Percentiles rank a stretch among this genome's conserved stretches.
Conservation (phyloP, 2,329 filamentous ascomycete species). For the Juglanconis juglandina region DNA sequence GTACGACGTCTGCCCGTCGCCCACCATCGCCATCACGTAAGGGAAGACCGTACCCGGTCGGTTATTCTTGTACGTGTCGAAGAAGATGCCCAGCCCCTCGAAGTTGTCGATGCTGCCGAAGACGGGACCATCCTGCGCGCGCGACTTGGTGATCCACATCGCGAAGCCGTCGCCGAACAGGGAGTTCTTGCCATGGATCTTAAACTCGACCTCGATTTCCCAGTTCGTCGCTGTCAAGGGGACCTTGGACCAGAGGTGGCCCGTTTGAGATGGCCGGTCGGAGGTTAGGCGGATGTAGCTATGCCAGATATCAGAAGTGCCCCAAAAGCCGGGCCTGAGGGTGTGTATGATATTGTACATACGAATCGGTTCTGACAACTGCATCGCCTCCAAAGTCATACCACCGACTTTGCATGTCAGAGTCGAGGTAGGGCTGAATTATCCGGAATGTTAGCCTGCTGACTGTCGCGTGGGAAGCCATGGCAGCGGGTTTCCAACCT, state of each 20-base stretch:
- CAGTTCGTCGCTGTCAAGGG: conserved; percentile 97
- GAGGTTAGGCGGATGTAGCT: conserved; percentile 92
- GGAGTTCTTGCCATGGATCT: conserved; percentile 82
- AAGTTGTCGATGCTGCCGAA: conserved; percentile 88
- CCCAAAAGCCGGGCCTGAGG: neutral
- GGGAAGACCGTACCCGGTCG: conserved; percentile 92
- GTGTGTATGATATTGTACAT: conserved; percentile 32
- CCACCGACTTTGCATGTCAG: conserved; percentile 97
- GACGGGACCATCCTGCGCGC: conserved; percentile 73
- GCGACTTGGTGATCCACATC: conserved; percentile 96
- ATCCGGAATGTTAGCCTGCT: conserved; percentile 15
- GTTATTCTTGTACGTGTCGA: conserved; percentile 99
- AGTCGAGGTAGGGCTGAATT: conserved; percentile 86
- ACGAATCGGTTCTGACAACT: conserved; percentile 71
- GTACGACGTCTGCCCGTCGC: conserved; percentile 84
- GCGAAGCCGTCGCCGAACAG: conserved; percentile 96
- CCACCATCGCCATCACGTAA: conserved; percentile 97
- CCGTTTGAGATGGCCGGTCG: conserved; percentile 83
- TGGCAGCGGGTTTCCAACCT: conserved; percentile 53
- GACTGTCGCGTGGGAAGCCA: conserved; percentile 18
- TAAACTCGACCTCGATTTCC: conserved; percentile 97
- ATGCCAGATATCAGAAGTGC: conserved; percentile 13
- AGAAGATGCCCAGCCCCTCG: conserved; percentile 89
- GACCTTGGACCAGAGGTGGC: conserved; percentile 91
- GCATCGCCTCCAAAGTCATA: conserved; percentile 98